Evolutionary conservation across 2,329 filamentous ascomycete species (phyloP).

Genomic region (Chrysoporthe puriensis): DNA sequence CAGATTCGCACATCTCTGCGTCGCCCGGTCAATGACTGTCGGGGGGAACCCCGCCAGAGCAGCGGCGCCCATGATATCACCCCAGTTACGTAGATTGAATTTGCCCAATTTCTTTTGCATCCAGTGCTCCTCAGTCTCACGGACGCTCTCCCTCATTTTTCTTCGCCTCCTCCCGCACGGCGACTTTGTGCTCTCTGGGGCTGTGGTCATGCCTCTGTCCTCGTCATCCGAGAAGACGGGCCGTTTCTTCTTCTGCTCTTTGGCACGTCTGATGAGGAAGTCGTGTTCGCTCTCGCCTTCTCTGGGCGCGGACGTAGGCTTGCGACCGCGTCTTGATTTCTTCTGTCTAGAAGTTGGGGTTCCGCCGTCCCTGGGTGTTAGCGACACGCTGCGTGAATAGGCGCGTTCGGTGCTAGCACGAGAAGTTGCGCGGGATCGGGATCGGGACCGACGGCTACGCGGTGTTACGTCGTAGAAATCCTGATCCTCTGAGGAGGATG

Average conservation of each 20-base stretch:
- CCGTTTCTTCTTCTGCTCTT: slow-evolving; percentile 40
- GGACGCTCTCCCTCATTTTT: slow-evolving; percentile 31
- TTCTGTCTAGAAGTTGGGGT: neutral
- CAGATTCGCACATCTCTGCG: slow-evolving; percentile 73
- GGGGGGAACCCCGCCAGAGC: slow-evolving; percentile 72
- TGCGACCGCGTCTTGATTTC: slow-evolving; percentile 29
- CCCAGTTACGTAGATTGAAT: slow-evolving; percentile 73
- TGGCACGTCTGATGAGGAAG: slow-evolving; percentile 41
- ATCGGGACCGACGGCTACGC: neutral
- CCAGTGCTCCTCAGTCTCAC: slow-evolving; percentile 29
- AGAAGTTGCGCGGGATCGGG: slow-evolving; percentile 9
- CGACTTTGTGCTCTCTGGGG: slow-evolving; percentile 30
- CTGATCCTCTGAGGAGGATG: neutral
- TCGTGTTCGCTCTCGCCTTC: slow-evolving; percentile 40
- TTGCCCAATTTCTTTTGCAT: slow-evolving; percentile 29
- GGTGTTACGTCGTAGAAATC: neutral
- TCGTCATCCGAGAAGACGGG: slow-evolving; percentile 42
- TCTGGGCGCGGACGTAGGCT: slow-evolving; percentile 26
- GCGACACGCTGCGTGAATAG: slow-evolving; percentile 13
- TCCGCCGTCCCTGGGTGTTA: neutral
- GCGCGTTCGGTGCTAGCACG: slow-evolving; percentile 2
- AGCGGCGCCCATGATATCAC: slow-evolving; percentile 79
- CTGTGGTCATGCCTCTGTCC: slow-evolving; percentile 33
- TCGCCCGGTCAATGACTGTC: slow-evolving; percentile 67
- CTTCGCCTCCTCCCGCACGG: slow-evolving; percentile 31